These are phyloP conservation scores for Plasmopara halstedii DNA, from an alignment of 352 stramenopile genomes.

Conservation along the genomic window DNA sequence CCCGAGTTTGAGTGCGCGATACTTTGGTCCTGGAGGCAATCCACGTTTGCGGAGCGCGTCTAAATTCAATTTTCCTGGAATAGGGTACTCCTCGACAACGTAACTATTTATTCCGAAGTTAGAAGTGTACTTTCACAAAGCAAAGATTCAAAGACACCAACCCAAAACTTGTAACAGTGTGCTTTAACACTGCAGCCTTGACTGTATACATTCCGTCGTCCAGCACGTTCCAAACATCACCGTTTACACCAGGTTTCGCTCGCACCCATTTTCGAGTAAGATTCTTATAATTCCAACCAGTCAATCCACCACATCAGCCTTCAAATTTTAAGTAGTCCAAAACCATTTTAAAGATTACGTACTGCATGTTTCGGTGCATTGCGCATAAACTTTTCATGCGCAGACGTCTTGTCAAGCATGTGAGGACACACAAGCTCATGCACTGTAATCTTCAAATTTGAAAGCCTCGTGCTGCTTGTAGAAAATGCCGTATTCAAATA, in stretches of 20 bases:
- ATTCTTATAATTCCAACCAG: conserved; percentile 17
- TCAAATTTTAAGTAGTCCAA: neutral
- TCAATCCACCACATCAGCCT: neutral
- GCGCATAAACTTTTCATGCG: conserved; percentile 56
- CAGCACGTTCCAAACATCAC: conserved; percentile 59
- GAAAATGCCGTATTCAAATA: conserved; percentile 71
- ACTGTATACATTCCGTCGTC: conserved; percentile 64
- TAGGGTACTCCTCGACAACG: conserved; percentile 66
- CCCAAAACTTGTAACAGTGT: conserved; percentile 76
- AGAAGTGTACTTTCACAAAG: neutral
- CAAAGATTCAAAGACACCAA: conserved; percentile 17
- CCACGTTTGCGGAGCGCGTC: conserved; percentile 73
- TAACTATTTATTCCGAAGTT: conserved; percentile 39
- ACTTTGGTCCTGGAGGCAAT: conserved; percentile 85
- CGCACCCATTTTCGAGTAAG: conserved; percentile 49
- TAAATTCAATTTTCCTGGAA: conserved; percentile 80
- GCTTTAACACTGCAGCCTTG: conserved; percentile 54
- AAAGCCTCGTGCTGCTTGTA: conserved; percentile 55
- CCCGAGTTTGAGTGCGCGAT: conserved; percentile 85
- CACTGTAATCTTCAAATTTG: conserved; percentile 63
- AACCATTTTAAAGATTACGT: no score
- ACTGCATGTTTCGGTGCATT: conserved; percentile 54
- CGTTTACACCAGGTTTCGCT: conserved; percentile 45
- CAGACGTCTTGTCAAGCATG: conserved; percentile 35
- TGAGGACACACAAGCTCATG: conserved; percentile 62